A percentile compares a stretch with the other conserved stretches of the same genome.
Evolutionary conservation across 495 filamentous ascomycete species (phyloP).

Genomic region (Umbilicaria muhlenbergii): DNA sequence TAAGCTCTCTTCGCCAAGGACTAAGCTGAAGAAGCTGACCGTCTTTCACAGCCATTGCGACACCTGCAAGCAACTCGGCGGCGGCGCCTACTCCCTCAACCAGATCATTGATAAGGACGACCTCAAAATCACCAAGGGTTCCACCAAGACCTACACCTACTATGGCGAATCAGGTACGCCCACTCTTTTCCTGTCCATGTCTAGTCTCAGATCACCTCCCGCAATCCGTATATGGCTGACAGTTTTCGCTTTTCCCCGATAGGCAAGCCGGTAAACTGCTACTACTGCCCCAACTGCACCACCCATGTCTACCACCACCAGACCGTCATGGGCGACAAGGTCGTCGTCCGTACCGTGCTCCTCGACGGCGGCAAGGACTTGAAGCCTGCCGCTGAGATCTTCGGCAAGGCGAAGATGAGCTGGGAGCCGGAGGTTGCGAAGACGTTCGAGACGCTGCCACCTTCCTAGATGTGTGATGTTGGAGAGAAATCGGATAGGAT

Average conservation of each 20-base stretch:
- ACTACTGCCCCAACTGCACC: constrained; percentile 38
- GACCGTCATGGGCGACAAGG: constrained; percentile 29
- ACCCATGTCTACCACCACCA: constrained; percentile 37
- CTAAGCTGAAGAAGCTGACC: background rate
- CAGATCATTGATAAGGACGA: constrained; percentile 29
- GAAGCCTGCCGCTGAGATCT: constrained; percentile 14
- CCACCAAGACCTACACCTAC: constrained; percentile 30
- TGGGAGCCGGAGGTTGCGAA: constrained; percentile 16
- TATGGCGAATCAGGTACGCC: constrained; percentile 29
- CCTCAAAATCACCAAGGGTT: constrained; percentile 32
- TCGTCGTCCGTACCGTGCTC: constrained; percentile 30
- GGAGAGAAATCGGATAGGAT: no score
- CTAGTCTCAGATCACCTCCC: background rate
- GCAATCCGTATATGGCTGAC: background rate
- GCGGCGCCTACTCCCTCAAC: constrained; percentile 32
- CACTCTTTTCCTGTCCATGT: background rate
- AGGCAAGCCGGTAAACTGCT: constrained; percentile 36
- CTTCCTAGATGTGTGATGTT: background rate
- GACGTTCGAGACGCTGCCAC: constrained; percentile 9
- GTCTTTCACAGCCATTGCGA: constrained; percentile 29
- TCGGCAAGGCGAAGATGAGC: constrained; percentile 15
- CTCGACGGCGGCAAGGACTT: constrained; percentile 15
- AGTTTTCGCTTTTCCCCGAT: background rate
- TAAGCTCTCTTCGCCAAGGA: constrained; percentile 7
- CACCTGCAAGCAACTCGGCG: constrained; percentile 32